Evolutionary conservation across 768 basidiomycete genomes (phyloP), one percentile per base, ranked within the genome.

Genomic region (Pluteus cervinus): DNA sequence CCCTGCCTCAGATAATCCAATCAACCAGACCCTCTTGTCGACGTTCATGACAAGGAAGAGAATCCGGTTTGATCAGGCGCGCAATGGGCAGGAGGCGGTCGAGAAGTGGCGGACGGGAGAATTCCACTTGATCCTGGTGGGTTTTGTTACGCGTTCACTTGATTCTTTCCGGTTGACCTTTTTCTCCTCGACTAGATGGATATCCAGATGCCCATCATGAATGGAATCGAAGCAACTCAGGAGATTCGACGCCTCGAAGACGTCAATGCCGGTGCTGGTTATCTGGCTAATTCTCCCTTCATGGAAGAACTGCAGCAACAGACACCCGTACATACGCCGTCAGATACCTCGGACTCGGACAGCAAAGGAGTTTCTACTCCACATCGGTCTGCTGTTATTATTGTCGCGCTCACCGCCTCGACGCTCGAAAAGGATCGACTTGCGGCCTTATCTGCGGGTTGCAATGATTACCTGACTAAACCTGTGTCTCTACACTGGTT

Each of bases 121-220:
- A 36, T 99, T 96, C 62, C 94, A 99, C 66, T 71, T 99, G 34
- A 97, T 99, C 38, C 62, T 99, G 61, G 94, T 96, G 45, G 47
- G 87, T 67, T 8, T 22, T 39, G 40, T 12, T 21, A 5, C n/a
- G 23, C 9, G 16, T 29, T n/a, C 29, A 33, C 21, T 20, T 33
- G 11, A 9, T 25, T 39, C 24, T 23, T 43, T n/a, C n/a, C n/a
- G n/a, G 16, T 40, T 55, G 24, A 57, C n/a, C 32, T 46, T 33
- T 36, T 25, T 38, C 29, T 31, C 25, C 23, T 20, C 42, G 3
- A n/a, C 12, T 16, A 97, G 94, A 99, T 99, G 96, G 96, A 99
- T 65, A 98, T 99, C 37, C 94, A 98, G 62, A 92, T 99, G 78
- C 96, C 96, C 7, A 82, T 98, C 49, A 98, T 96, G 87, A 90